A percentile compares a stretch with the other conserved stretches of the same genome.
Evolutionary conservation across 2,329 filamentous ascomycete genomes (phyloP).

Genomic region (Juglanconis oblonga): DNA sequence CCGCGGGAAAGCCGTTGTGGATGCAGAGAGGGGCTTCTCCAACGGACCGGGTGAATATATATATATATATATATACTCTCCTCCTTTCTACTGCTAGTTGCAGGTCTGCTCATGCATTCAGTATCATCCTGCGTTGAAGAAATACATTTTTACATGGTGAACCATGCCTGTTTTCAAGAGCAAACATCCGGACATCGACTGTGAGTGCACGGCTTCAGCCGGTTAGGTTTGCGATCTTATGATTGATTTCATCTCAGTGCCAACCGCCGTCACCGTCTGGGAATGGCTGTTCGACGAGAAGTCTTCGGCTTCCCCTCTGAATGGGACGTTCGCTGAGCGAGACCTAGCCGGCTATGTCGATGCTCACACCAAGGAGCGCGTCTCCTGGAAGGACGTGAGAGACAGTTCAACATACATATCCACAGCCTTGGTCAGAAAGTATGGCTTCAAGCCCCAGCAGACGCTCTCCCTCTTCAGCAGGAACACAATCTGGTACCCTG

Average conservation of each 20-base stretch:
- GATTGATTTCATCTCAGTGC: background rate
- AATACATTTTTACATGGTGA: background rate
- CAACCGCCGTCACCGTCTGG: constrained; percentile 13
- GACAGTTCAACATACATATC: constrained; percentile 7
- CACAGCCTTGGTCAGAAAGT: constrained; percentile 7
- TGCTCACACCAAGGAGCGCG: constrained; percentile 6
- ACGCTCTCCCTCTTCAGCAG: constrained; percentile 15
- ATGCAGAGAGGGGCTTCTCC: background rate
- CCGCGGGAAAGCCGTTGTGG: constrained; percentile 3
- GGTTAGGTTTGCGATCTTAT: background rate
- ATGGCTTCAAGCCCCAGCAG: constrained; percentile 7
- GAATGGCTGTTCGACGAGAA: constrained; percentile 11
- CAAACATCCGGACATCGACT: background rate
- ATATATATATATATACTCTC: background rate
- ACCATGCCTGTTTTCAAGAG: constrained; percentile 8
- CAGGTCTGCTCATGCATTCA: background rate
- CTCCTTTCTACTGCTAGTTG: background rate
- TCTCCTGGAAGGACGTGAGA: constrained; percentile 7
- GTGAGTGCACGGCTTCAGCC: background rate
- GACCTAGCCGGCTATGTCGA: constrained; percentile 8
- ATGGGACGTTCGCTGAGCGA: background rate
- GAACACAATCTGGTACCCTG: constrained; percentile 16
- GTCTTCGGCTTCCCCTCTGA: constrained; percentile 1
- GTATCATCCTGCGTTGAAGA: background rate
- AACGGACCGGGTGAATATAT: background rate